Conservation (phyloP, 2,329 filamentous ascomycete species). For the Exophiala aquamarina region DNA sequence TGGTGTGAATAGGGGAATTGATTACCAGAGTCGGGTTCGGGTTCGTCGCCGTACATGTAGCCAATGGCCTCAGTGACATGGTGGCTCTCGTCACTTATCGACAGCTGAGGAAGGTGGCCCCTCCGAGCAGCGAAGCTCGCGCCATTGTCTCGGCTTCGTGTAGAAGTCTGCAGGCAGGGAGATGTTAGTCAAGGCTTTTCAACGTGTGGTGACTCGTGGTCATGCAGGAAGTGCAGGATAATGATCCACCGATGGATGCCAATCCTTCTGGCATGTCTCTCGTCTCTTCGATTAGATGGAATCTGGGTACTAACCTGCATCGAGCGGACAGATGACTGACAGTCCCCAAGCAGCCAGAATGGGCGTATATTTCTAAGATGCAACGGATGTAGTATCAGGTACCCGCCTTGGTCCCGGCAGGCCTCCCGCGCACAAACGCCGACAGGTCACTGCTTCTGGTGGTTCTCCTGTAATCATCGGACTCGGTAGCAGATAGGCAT, state of each 20-base stretch:
- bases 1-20: constrained; percentile 8
- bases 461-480: constrained; percentile 23
- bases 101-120: constrained; percentile 62
- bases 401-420: constrained; percentile 15
- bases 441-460: constrained; percentile 21
- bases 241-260: not conserved
- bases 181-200: constrained; percentile 15
- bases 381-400: constrained; percentile 11
- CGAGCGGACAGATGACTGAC: constrained; percentile 21
- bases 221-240: not conserved
- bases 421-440: constrained; percentile 22
- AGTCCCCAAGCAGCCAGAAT: constrained; percentile 13
- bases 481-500: constrained; percentile 3
- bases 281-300: too few species aligned
- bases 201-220: not conserved
- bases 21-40: constrained; percentile 42
- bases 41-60: constrained; percentile 76
- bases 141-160: constrained; percentile 40
- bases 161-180: constrained; percentile 38
- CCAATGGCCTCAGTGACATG: constrained; percentile 94
- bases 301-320: constrained; percentile 25
- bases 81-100: constrained; percentile 84
- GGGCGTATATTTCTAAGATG: not conserved
- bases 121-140: constrained; percentile 53
- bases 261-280: not conserved